Base-by-base conservation (phyloP, 306 rosid species). In the Cyclanthera cordifolia region DNA sequence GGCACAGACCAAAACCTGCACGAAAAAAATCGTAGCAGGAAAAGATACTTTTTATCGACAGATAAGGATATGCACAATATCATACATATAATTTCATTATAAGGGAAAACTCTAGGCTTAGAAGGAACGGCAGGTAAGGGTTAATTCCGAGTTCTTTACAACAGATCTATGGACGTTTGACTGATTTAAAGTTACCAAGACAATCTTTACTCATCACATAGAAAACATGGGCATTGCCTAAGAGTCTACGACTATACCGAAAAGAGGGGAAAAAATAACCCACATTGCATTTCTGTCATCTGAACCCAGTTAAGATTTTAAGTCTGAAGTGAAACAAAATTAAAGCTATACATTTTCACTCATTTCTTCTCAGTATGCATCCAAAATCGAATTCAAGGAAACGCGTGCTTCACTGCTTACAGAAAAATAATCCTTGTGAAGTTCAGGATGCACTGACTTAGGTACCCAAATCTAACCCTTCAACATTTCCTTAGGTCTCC, bases 1-100 rank as follows among this genome's bases (percentile, higher is more conserved):
- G 81, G 78, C 57, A 70, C 60, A 39, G 47, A 73, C 88, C 82
- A 81, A 64, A 79, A 72, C 66, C 85, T 84, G 47, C 45, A 69
- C 53, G 23, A 58, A 24, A 50, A 37, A 49, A 5, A 34, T 10
- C n/a, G n/a, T n/a, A n/a, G n/a, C n/a, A n/a, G n/a, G n/a, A n/a
- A n/a, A n/a, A n/a, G n/a, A n/a, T n/a, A n/a, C n/a, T 21, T 20
- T 64, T n/a, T 65, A 41, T 20, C 12, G 20, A 20, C 7, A 43
- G 43, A 6, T 7, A 37, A 37, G 43, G 6, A 43, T 64, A 21
- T 61, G 68, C 20, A 6, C 21, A 5, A 13, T 41, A 41, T 37
- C n/a, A 13, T 61, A 20, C 5, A 41, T 34, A 8, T 37, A 37
- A 8, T 37, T 37, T 37, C 43, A 37, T 6, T 37, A 7, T 8